These are phyloP conservation scores for Magnolia kwangsiensis DNA, from an alignment of 164 flowering plant species.

Conservation along the genomic window DNA sequence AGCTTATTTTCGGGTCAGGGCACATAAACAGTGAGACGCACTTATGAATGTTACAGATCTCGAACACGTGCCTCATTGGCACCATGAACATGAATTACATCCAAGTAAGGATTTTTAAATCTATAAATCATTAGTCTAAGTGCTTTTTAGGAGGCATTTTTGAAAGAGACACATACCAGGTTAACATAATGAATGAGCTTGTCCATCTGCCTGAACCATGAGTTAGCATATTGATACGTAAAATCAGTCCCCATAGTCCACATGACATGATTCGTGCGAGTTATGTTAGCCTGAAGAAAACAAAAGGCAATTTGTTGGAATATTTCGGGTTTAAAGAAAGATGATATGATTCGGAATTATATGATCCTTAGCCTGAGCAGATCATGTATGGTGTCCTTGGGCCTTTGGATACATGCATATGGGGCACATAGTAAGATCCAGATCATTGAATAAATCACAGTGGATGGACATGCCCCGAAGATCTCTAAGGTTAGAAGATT, in stretches of 20 bases:
- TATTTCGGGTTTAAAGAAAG: background rate
- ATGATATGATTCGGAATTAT: background rate
- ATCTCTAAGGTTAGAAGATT: background rate
- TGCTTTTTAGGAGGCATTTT: background rate
- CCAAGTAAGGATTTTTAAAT: background rate
- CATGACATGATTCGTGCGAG: slow-evolving; percentile 93
- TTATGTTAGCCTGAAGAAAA: slow-evolving; percentile 70
- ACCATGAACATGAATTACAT: too few relatives aligned
- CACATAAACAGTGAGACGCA: background rate
- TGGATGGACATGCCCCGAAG: too few relatives aligned
- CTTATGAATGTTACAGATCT: too few relatives aligned
- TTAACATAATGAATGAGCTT: slow-evolving; percentile 96
- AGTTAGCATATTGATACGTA: slow-evolving; percentile 82
- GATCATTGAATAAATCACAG: background rate
- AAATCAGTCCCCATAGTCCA: slow-evolving; percentile 99
- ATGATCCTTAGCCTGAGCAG: background rate
- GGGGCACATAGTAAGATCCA: background rate
- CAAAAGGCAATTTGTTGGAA: background rate
- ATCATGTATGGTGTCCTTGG: background rate
- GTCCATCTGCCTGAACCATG: slow-evolving; percentile 93
- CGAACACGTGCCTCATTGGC: too few relatives aligned
- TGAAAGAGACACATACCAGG: slow-evolving; percentile 29
- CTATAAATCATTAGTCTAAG: background rate
- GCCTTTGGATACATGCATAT: background rate
- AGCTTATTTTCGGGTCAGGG: background rate